phyloP scores from a whole-genome alignment of 108 stramenopile species.

The Stephanodiscus minutulus region DNA sequence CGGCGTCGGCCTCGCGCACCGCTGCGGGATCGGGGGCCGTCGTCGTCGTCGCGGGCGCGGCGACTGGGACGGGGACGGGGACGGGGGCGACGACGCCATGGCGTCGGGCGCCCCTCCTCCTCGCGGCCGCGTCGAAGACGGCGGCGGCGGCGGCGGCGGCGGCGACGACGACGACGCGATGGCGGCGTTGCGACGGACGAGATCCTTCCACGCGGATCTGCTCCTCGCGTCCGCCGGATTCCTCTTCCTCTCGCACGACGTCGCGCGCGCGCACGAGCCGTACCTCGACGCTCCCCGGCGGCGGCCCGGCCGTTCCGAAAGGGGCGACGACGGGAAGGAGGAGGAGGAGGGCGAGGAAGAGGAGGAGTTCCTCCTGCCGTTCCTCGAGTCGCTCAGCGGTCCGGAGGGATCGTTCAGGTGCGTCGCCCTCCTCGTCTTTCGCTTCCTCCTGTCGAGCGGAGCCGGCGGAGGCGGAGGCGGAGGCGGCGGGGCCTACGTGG shows the following conservation, averaged over 20 bases:
- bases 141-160: no score
- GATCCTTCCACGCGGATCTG: conserved; percentile 11
- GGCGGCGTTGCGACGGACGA: not conserved
- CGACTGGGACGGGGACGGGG: no score
- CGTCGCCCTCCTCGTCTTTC: conserved; percentile 60
- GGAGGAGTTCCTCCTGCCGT: conserved; percentile 49
- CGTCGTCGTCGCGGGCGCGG: no score
- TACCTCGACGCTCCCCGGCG: conserved; percentile 9
- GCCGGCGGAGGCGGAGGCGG: not conserved
- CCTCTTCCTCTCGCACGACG: conserved; percentile 7
- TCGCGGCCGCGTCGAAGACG: conserved; percentile 4
- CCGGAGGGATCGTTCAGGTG: conserved; percentile 66
- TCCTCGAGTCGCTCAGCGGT: conserved; percentile 68
- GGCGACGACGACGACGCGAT: no score
- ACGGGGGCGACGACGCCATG: no score
- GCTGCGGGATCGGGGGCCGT: not conserved
- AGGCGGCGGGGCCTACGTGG: no score
- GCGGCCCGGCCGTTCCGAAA: no score
- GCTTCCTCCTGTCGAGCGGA: conserved; percentile 53
- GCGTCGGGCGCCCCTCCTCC: not conserved
- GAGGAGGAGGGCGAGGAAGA: not conserved
- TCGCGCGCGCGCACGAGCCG: conserved; percentile 2
- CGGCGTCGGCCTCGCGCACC: not conserved
- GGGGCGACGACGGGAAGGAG: no score
- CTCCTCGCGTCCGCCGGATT: conserved; percentile 19